Conservation (phyloP, 2,329 filamentous ascomycete species). For the Knufia petricola region DNA sequence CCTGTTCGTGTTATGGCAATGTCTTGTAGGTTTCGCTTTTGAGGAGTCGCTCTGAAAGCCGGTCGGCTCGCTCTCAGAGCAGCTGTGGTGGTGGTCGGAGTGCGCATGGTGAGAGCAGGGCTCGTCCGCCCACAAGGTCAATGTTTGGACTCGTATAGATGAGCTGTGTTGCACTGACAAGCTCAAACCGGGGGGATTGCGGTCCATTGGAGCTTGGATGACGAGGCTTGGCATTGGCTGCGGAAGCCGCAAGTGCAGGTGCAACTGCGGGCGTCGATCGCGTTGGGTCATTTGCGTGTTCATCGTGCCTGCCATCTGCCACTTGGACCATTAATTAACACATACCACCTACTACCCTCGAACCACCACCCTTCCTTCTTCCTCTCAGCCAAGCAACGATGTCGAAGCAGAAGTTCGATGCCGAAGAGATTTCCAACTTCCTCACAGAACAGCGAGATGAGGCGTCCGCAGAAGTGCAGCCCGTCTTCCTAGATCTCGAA, state of each 20-base stretch:
- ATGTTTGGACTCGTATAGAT: background rate
- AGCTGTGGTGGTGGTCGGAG: conserved; percentile 29
- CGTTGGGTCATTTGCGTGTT: conserved; percentile 7
- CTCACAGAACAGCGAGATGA: conserved; percentile 80
- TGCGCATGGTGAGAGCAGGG: conserved; percentile 21
- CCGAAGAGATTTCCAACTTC: conserved; percentile 65
- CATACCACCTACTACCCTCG: background rate
- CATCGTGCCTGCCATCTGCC: conserved; percentile 3
- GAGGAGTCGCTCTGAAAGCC: conserved; percentile 18
- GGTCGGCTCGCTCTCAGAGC: conserved; percentile 37
- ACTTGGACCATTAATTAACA: background rate
- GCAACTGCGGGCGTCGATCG: background rate
- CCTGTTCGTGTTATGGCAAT: conserved; percentile 89
- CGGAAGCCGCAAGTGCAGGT: background rate
- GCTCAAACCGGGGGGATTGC: background rate
- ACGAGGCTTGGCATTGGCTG: conserved; percentile 6
- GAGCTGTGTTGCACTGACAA: background rate
- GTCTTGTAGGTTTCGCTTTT: conserved; percentile 57
- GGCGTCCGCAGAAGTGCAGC: conserved; percentile 78
- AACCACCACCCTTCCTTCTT: background rate
- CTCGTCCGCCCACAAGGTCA: background rate
- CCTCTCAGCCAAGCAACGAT: conserved; percentile 7
- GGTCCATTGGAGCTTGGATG: conserved; percentile 4
- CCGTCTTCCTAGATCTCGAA: conserved; percentile 83
- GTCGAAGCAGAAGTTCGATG: conserved; percentile 16